A percentile compares a stretch with the other conserved stretches of the same genome.
Conservation (phyloP, 345 rosid genomes). For the Luvunga scandens region DNA sequence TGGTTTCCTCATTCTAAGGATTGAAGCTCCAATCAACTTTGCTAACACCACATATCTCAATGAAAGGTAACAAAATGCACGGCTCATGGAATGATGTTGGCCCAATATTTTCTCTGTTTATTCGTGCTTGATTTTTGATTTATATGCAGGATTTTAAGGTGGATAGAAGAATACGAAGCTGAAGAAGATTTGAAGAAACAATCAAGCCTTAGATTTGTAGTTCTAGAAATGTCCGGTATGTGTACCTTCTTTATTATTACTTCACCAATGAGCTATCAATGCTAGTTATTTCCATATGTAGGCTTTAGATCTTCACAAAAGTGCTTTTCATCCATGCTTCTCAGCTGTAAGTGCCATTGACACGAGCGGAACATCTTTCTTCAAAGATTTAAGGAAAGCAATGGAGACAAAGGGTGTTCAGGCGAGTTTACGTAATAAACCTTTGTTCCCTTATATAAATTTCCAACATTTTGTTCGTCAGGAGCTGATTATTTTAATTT, state of each 20-base stretch:
- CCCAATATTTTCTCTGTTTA: background rate
- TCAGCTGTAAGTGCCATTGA: conserved; percentile 83
- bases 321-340: background rate
- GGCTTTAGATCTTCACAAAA: background rate
- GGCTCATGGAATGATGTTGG: background rate
- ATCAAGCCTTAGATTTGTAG: conserved; percentile 50
- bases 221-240: conserved; percentile 78
- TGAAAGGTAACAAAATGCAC: conserved; percentile 48
- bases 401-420: conserved; percentile 49
- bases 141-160: conserved; percentile 57
- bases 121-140: background rate
- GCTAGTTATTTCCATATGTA: background rate
- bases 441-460: background rate
- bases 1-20: conserved; percentile 72
- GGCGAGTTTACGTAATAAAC: conserved; percentile 36
- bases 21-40: conserved; percentile 85
- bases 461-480: background rate
- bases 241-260: background rate
- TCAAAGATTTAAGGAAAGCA: conserved; percentile 62
- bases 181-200: conserved; percentile 52
- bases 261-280: background rate
- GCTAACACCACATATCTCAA: conserved; percentile 82
- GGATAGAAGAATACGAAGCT: conserved; percentile 76
- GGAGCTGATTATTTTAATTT: background rate
- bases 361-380: conserved; percentile 73